A percentile compares a stretch with the other conserved stretches of the same genome.
phyloP scores from a whole-genome alignment of 352 stramenopile species.

The Pythium aphanidermatum region DNA sequence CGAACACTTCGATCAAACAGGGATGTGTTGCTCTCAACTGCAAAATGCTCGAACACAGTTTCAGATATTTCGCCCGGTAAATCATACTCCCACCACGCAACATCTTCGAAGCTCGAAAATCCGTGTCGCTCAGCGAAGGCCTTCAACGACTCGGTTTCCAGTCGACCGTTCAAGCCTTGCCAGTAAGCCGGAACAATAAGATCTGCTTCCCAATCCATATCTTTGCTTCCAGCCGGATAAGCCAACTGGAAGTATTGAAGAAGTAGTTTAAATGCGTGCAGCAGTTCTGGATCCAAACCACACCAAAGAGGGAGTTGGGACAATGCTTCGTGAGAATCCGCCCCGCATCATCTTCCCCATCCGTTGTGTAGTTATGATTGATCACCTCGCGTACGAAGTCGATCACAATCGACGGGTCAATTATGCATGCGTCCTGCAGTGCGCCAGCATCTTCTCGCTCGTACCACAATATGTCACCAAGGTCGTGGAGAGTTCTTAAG shows the following conservation, averaged over 20 bases:
- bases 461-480: slow-evolving; percentile 19
- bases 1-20: slow-evolving; percentile 2
- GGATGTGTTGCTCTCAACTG: slow-evolving; percentile 16
- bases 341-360: too few relatives aligned
- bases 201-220: slow-evolving; percentile 16
- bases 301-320: slow-evolving; percentile 4
- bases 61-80: slow-evolving; percentile 10
- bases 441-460: slow-evolving; percentile 3
- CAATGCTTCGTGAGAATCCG: slow-evolving; percentile 2
- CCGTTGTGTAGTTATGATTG: slow-evolving; percentile 5
- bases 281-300: slow-evolving; percentile 10
- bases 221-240: slow-evolving; percentile 8
- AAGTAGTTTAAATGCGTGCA: slow-evolving; percentile 16
- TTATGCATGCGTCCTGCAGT: slow-evolving; percentile 3
- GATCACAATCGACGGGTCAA: slow-evolving; percentile 23
- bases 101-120: neutral
- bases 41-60: slow-evolving; percentile 20
- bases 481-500: slow-evolving; percentile 10
- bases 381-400: slow-evolving; percentile 22
- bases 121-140: slow-evolving; percentile 1
- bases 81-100: slow-evolving; percentile 18
- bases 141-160: neutral
- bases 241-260: slow-evolving; percentile 18
- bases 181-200: slow-evolving; percentile 20
- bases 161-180: neutral